Base-by-base conservation (phyloP, 1,139 yeast species). In the Lodderomyces oxycetoniae region DNA sequence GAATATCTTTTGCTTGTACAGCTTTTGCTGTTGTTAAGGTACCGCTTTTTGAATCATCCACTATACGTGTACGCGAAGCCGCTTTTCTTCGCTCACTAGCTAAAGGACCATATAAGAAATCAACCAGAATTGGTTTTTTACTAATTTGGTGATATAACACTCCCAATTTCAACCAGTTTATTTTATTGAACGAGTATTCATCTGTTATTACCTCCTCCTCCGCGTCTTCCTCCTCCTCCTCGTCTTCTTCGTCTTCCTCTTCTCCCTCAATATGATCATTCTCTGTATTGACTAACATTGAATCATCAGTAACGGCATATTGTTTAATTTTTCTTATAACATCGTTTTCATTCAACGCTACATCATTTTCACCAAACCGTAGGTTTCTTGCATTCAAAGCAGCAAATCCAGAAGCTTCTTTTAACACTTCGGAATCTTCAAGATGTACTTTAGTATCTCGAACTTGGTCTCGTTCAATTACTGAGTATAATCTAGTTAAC, bases 41-140 rank as follows among this genome's bases (percentile, higher is more conserved):
- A 8, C 47, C 48, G 0, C 50, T 49, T 26, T 55, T 61, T 2
- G 73, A 65, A 38, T 75, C 75, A 45, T 73, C 73, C 26, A 61
- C 41, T 16, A 61, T 50, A 37, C 75, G 54, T 9, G 54, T 52
- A 27, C 68, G 53, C 1, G 51, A 45, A 0, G 48, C 54, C 24
- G 68, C 57, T n/a, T 59, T 60, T 45, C 69, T 74, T 42, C 73
- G 69, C 43, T 80, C 82, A 1, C 79, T 63, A n/a, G 74, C 77
- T 33, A 86, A 60, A 0, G 94, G 89, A 0, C 94, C 95, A 36
- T 79, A 61, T 42, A 86, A 56, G 45, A 82, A 85, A 43, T 79
- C 84, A 12, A 68, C 59, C 1, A 76, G 66, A 0, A 71, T 58
- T 0, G 84, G 71, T 31, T 69, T 65, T 9, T 54, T 53, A 41